Conservation (phyloP, 1,284 basidiomycete species). For the Kwoniella shivajii region DNA sequence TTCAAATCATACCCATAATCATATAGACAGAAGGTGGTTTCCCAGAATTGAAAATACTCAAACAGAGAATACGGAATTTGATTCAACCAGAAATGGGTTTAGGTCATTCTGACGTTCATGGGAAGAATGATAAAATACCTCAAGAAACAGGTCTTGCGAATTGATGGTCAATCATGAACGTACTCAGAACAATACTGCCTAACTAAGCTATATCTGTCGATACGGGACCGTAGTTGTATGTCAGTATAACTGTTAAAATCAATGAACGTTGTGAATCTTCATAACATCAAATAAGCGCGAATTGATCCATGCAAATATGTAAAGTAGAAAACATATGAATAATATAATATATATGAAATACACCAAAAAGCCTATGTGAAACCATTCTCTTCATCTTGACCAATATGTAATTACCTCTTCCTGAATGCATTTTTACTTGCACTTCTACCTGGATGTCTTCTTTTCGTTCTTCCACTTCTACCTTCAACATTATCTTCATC, state of each 20-base stretch:
- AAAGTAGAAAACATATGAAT: too few relatives aligned
- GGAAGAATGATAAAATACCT: constrained; percentile 4
- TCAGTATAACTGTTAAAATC: background rate
- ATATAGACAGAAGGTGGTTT: constrained; percentile 82
- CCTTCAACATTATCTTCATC: constrained; percentile 60
- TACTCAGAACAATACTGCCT: background rate
- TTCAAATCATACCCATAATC: background rate
- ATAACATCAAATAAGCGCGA: too few relatives aligned
- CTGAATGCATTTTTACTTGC: constrained; percentile 84
- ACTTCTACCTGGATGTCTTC: constrained; percentile 73
- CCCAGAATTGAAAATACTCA: constrained; percentile 71
- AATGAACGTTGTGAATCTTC: too few relatives aligned
- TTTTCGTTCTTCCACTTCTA: constrained; percentile 65
- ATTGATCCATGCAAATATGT: too few relatives aligned
- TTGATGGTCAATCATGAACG: too few relatives aligned
- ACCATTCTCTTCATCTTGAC: too few relatives aligned
- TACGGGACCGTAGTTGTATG: background rate
- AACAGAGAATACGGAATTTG: constrained; percentile 79
- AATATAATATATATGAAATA: too few relatives aligned
- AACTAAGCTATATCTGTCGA: background rate
- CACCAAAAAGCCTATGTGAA: too few relatives aligned
- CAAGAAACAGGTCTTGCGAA: background rate
- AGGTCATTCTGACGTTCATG: constrained; percentile 72
- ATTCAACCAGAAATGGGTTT: constrained; percentile 75
- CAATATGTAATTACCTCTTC: constrained; percentile 31